These are phyloP conservation scores for Musa schizocarpa DNA, from an alignment of 176 grass and related monocot species.

Conservation along the genomic window DNA sequence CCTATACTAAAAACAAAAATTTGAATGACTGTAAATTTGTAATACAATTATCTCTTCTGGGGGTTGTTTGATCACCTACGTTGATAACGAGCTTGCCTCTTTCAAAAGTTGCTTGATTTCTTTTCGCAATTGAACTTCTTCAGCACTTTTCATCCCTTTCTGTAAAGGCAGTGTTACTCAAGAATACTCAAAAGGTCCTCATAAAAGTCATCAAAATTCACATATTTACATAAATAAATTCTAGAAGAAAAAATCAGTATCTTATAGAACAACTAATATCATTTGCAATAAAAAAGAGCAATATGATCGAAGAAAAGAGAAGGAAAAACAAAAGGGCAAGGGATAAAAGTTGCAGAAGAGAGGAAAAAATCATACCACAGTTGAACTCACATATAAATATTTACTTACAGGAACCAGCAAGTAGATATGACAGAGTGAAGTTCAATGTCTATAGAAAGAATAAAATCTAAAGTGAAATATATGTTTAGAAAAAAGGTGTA, in stretches of 20 bases:
- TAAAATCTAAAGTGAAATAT: too few species aligned
- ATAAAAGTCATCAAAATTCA: neutral
- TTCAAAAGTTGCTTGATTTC: conserved; percentile 73
- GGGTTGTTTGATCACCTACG: conserved; percentile 28
- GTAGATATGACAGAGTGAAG: too few species aligned
- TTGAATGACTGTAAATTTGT: neutral
- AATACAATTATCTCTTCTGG: neutral
- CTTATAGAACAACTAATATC: neutral
- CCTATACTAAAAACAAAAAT: neutral
- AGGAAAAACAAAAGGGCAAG: neutral
- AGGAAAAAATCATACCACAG: too few species aligned
- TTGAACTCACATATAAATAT: too few species aligned
- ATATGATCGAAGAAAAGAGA: neutral
- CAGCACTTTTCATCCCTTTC: conserved; percentile 19
- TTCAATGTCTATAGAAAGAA: too few species aligned
- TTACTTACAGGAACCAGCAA: too few species aligned
- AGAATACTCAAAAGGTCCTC: neutral
- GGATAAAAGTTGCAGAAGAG: neutral
- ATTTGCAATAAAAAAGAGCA: neutral
- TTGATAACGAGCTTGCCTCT: conserved; percentile 59
- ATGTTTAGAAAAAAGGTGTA: too few species aligned
- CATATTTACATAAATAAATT: neutral
- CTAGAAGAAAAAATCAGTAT: neutral
- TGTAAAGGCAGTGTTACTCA: neutral
- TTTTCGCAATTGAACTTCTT: conserved; percentile 44